These are phyloP conservation scores for Pseudozyma pruni DNA, from an alignment of 1,284 basidiomycete genomes.

Conservation along the genomic window DNA sequence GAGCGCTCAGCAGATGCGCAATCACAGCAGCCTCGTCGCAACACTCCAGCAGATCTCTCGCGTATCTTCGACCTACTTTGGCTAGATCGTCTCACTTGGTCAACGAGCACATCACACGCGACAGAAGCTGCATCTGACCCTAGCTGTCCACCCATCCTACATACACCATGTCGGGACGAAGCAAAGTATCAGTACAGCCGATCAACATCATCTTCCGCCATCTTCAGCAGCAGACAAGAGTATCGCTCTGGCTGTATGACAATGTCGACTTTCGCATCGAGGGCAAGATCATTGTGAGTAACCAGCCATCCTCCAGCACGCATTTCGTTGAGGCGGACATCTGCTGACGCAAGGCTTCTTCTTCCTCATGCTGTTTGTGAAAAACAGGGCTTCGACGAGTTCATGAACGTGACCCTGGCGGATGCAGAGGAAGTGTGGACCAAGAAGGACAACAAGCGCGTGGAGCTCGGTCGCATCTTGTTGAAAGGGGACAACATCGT, in stretches of 20 bases:
- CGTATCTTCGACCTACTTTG: too few species aligned
- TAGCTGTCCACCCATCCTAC: too few species aligned
- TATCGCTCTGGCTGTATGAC: slow-evolving; percentile 96
- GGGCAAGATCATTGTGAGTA: slow-evolving; percentile 80
- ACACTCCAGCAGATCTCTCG: too few species aligned
- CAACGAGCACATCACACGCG: not conserved
- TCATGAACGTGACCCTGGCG: slow-evolving; percentile 99
- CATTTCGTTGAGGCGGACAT: not conserved
- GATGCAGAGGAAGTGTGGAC: slow-evolving; percentile 89
- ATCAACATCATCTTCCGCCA: slow-evolving; percentile 98
- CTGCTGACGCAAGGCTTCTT: too few species aligned
- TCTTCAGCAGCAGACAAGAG: slow-evolving; percentile 88
- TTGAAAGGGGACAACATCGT: slow-evolving; percentile 65
- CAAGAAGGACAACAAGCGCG: slow-evolving; percentile 56
- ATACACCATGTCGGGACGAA: slow-evolving; percentile 43
- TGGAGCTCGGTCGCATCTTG: slow-evolving; percentile 59
- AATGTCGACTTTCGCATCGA: slow-evolving; percentile 97
- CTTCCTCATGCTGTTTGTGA: not conserved
- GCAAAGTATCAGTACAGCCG: slow-evolving; percentile 63
- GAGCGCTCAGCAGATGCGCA: not conserved
- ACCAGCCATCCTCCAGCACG: not conserved
- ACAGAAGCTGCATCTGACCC: too few species aligned
- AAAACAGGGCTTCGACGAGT: slow-evolving; percentile 95
- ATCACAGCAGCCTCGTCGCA: too few species aligned
- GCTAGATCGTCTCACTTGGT: too few species aligned